phyloP scores from a whole-genome alignment of 495 filamentous ascomycete genomes.

The Articulospora tetracladia region DNA sequence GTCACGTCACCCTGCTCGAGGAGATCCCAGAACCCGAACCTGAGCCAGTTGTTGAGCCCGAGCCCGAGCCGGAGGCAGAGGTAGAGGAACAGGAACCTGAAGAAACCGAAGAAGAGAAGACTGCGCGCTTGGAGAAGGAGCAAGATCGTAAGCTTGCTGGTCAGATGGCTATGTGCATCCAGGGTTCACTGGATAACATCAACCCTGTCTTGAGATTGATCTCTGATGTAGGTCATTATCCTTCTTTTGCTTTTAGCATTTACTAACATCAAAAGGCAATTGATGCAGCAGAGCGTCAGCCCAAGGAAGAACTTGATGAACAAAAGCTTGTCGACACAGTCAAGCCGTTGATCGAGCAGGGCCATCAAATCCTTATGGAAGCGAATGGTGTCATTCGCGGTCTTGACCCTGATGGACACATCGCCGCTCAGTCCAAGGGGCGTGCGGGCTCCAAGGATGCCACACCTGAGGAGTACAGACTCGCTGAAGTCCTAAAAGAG shows the following conservation, averaged over 20 bases:
- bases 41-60: conserved; percentile 43
- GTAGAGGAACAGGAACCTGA: conserved; percentile 52
- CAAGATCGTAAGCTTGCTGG: conserved; percentile 71
- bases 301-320: conserved; percentile 90
- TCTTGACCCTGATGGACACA: conserved; percentile 83
- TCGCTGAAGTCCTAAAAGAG: conserved; percentile 82
- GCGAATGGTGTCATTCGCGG: conserved; percentile 88
- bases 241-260: conserved; percentile 9
- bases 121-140: conserved; percentile 52
- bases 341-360: conserved; percentile 84
- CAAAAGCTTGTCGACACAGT: conserved; percentile 82
- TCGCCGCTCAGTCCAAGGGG: conserved; percentile 81
- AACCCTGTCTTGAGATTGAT: conserved; percentile 86
- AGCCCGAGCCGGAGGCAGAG: conserved; percentile 40
- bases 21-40: conserved; percentile 58
- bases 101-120: conserved; percentile 49
- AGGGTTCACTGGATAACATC: conserved; percentile 76
- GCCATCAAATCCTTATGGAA: conserved; percentile 73
- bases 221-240: conserved; percentile 67
- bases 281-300: conserved; percentile 74
- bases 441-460: conserved; percentile 78
- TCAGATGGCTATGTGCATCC: conserved; percentile 71
- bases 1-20: conserved; percentile 74
- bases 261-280: conserved; percentile 51
- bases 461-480: conserved; percentile 77